Base-by-base conservation (phyloP, 2,329 filamentous ascomycete species). In the Cercospora sp. region DNA sequence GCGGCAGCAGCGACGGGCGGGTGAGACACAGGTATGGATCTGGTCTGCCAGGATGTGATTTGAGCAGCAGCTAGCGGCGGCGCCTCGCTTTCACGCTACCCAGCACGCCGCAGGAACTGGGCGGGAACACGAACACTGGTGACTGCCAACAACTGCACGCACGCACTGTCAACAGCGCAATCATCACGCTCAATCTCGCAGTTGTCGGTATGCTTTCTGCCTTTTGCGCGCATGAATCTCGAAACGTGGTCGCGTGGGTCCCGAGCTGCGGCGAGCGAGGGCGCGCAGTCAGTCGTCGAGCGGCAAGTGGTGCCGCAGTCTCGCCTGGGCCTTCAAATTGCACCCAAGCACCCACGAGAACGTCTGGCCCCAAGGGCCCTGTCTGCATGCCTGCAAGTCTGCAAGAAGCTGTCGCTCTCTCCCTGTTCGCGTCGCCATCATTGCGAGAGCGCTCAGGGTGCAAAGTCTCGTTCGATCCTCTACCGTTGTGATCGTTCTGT, bases 261-360 rank as follows among this genome's bases (percentile, higher is more conserved):
- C 36, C 36, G 13, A 10, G 36, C 36, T 39, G 36, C 36, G 36
- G 13, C 36, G 36, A 39, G 36, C 36, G 36, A 39, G 16, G 36
- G 36, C 6, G 36, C 13, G 4, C 3, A 5, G 36, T 6, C 36
- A n/a, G 33, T 36, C 33, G 33, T 18, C 39, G 1, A 2, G 12
- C n/a, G 28, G 57, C 57, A 60, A 33, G 57, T 60, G 26, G 26
- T 60, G 57, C 57, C 57, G 57, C 28, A 60, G 18, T 60, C 6
- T 60, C 57, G 57, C 57, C 57, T 23, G 45, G 45, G n/a, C 45
- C 18, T 23, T 20, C 45, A 23, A 39, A 39, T 39, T 39, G 36
- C 36, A 39, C 36, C 36, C 36, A 39, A 39, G 36, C 36, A 39
- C 36, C 2, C 36, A n/a, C 36, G 36, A 39, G 36, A 39, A 39